Conservation (phyloP, 2,329 filamentous ascomycete genomes). For the Ophiosphaerella korrae region DNA sequence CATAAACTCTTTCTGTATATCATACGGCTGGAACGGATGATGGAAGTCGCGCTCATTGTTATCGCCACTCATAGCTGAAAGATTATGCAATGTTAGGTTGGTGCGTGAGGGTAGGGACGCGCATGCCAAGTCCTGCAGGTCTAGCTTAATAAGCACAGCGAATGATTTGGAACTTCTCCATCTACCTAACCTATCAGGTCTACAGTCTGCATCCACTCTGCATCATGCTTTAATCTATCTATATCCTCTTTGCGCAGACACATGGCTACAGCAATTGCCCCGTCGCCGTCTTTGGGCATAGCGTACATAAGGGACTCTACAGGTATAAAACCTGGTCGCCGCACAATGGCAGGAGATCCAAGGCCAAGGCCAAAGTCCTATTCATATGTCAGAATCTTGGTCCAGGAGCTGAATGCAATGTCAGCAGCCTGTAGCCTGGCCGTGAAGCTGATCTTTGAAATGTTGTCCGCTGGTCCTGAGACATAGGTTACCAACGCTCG, state of each 20-base stretch:
- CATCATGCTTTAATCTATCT: not conserved
- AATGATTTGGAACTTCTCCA: too few relatives aligned
- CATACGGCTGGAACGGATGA: constrained; percentile 85
- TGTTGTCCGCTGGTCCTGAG: constrained; percentile 43
- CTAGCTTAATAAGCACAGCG: too few relatives aligned
- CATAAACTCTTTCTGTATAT: constrained; percentile 90
- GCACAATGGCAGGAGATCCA: constrained; percentile 54
- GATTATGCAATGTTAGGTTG: too few relatives aligned
- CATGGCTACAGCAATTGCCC: constrained; percentile 52
- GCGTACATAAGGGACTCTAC: constrained; percentile 58
- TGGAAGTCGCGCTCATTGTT: constrained; percentile 65
- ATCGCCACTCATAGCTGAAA: not conserved
- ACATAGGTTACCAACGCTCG: constrained; percentile 53
- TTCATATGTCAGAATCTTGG: constrained; percentile 52
- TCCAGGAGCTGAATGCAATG: constrained; percentile 62
- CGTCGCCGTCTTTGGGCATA: constrained; percentile 37
- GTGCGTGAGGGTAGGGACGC: too few relatives aligned
- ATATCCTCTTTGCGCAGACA: constrained; percentile 55
- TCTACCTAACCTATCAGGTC: too few relatives aligned
- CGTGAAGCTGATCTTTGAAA: constrained; percentile 37
- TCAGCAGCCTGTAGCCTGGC: constrained; percentile 37
- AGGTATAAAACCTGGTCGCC: constrained; percentile 54
- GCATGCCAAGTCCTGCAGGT: too few relatives aligned
- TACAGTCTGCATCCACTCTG: not conserved
- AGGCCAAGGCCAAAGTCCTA: constrained; percentile 57